Base-by-base conservation (phyloP, 345 rosid species). In the Brassica rapa region DNA sequence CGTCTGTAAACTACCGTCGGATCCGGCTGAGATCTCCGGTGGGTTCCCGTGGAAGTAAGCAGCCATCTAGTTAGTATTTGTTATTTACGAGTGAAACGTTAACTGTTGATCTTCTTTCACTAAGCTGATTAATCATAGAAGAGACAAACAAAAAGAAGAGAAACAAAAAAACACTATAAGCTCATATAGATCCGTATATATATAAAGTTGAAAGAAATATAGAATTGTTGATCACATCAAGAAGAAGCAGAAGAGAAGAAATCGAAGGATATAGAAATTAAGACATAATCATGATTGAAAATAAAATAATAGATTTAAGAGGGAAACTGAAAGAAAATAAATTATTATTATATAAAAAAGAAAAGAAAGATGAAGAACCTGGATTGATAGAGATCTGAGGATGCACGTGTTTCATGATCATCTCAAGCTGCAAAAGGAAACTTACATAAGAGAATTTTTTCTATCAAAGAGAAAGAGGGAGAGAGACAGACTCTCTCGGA, bases 321-420 rank as follows among this genome's bases (percentile, higher is more conserved):
- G 55, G 19, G 19, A 14, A 49, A 14, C 1, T 9, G 59, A 66
- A 27, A 59, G 63, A 21, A 29, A 4, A 46, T 61, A 73, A 68
- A 69, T 7, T 65, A 76, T 19, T 49, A 60, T 27, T 11, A 16
- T 81, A 59, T 81, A 59, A 59, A 24, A 51, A 55, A 73, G 46
- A 64, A 83, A 70, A 83, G 80, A 74, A 81, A 85, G 79, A 82
- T 73, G 73, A 75, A 79, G 83, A 87, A 88, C 92, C 90, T 87
- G 87, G 82, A 87, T 83, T 80, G 88, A 85, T 82, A 88, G 86
- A 81, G 85, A 89, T 82, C 86, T 66, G 86, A 86, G 75, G 84
- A 85, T 82, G 83, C 96, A 90, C 91, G 93, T 90, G 97, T 84
- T 85, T 84, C 89, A 84, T 83, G 79, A 88, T 89, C 95, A 81